phyloP scores from a whole-genome alignment of 1,284 basidiomycete species.

The Rhodofomes roseus region DNA sequence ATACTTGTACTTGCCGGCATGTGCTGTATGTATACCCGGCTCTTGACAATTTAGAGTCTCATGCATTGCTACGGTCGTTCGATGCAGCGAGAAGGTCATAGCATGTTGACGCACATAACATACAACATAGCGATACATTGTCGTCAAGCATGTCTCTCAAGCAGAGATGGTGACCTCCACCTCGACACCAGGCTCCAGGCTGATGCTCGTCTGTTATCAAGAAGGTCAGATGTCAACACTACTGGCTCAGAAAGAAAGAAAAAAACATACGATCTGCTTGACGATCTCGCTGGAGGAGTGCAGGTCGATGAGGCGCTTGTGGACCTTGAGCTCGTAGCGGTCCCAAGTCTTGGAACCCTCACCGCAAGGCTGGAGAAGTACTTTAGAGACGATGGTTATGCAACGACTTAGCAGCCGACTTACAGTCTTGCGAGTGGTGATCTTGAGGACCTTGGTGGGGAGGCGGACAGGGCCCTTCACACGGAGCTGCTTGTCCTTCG shows the following conservation, averaged over 20 bases:
- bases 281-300: slow-evolving; percentile 99
- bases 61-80: background rate
- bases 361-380: slow-evolving; percentile 82
- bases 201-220: slow-evolving; percentile 85
- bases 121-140: background rate
- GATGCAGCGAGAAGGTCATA: slow-evolving; percentile 1
- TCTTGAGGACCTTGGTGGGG: slow-evolving; percentile 97
- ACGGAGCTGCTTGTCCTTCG: slow-evolving; percentile 99
- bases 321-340: slow-evolving; percentile 98
- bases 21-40: background rate
- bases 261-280: slow-evolving; percentile 91
- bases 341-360: slow-evolving; percentile 99
- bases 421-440: slow-evolving; percentile 98
- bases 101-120: slow-evolving; percentile 3
- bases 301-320: slow-evolving; percentile 99
- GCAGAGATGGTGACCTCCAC: slow-evolving; percentile 98
- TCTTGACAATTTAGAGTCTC: background rate
- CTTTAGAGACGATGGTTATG: background rate
- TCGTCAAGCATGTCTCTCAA: slow-evolving; percentile 20
- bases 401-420: slow-evolving; percentile 28
- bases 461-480: slow-evolving; percentile 99
- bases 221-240: background rate
- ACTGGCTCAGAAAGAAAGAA: background rate
- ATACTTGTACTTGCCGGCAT: background rate
- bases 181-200: slow-evolving; percentile 98